Base-by-base conservation (phyloP, 495 filamentous ascomycete genomes). In the Elasticomyces elasticus region DNA sequence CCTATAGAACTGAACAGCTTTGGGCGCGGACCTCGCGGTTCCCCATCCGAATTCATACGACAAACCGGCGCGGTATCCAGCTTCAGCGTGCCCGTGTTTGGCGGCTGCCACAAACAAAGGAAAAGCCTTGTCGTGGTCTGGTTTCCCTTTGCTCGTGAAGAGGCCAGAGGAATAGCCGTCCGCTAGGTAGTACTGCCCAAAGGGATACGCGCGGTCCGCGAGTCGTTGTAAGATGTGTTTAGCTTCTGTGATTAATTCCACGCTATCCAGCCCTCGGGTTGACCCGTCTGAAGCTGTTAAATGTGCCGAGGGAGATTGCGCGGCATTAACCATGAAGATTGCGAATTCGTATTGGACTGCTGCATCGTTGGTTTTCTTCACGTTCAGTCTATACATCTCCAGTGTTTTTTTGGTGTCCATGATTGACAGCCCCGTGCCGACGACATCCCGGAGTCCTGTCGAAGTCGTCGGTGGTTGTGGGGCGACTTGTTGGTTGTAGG, bases 11-110 rank as follows among this genome's bases (percentile, higher is more conserved):
- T 95, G 87, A 15, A 89, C 86, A 20, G 94, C 94, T 70, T 95
- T 94, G 31, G 82, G 77, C 37, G 82, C 82, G 63, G 96, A 91
- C 54, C 86, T 87, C 30, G 87, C 79, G 53, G 83, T 89, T 20
- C 92, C 92, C 92, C 94, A 97, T 56, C 89, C 94, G 70, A 95
- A 97, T 65, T 99, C 92, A 70, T 95, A 96, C 73, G 91, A 97
- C 31, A 99, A 72, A 3, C 85, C 92, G 43, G 91, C 84, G 49
- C 92, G 85, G 70, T 95, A 99, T 38, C 83, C 91, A 25, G 94
- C 89, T 71, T 99, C 92, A 26, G 94, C 86, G 65, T 99, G 92
- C 27, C 92, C 94, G 67, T 96, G 94, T 71, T 97, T 99, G 66
- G 86, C 89, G 12, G 94, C 94, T 1, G 91, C 79, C 28, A 95